Base-by-base conservation (phyloP, 345 rosid genomes). In the Gynandropsis gynandra region DNA sequence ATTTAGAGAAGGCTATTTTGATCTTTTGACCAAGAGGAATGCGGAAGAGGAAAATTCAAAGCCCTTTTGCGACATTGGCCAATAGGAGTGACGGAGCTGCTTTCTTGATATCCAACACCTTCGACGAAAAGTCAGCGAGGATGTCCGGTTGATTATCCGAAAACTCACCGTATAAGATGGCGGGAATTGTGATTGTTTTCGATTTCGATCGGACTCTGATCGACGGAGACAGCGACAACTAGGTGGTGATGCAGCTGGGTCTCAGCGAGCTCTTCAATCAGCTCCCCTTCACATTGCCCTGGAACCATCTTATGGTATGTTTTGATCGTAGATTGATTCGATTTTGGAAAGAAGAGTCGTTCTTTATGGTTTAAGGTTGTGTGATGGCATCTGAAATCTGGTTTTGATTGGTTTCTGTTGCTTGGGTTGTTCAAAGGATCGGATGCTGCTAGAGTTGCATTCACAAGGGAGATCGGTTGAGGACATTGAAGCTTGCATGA, bases 171-270 rank as follows among this genome's bases (percentile, higher is more conserved):
- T 36, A 36, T 9, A 4, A 20, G 13, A 81, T 78, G 89, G 63
- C 74, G 15, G 58, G 53, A 16, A 67, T 65, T 36, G 80, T 73
- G 55, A 79, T 82, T 35, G 51, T 89, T 17, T 85, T 89, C 54
- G 92, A 89, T 67, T 89, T 89, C 24, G 97, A 89, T 61, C 71
- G 89, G 66, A 89, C 97, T 27, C n/a, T 89, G 43, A 89, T 89
- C 52, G 89, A 85, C 43, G 85, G 76, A 42, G 92, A 89, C 40
- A 85, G 89, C 62, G 97, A 85, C 63, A 66, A 55, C 0, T 82
- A 89, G 97, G 85, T 82, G 41, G 87, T 85, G 20, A 74, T 78
- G 35, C 71, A 78, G 63, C 80, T 89, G 89, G 89, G 93, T 21
- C 87, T 89, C 56, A 55, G 85, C 35, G 69, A 72, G 18, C 63